phyloP scores from a whole-genome alignment of 345 rosid genomes.

The Passiflora organensis region DNA sequence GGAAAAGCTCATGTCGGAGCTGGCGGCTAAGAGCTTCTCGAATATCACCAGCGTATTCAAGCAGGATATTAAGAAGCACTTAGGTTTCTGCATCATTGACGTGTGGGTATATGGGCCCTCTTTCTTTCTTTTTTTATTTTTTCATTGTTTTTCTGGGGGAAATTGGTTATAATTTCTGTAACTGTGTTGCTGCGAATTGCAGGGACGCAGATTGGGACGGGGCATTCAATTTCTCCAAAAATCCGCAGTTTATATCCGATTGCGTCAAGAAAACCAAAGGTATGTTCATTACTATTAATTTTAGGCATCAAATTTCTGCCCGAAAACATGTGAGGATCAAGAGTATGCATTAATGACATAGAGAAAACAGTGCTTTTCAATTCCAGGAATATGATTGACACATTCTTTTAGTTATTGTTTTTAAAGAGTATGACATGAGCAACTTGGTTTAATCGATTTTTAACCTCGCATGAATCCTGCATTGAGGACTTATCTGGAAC shows the following conservation, averaged over 20 bases:
- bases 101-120: slow-evolving; percentile 42
- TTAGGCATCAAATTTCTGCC: too few species aligned
- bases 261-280: slow-evolving; percentile 66
- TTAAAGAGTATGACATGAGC: too few species aligned
- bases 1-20: slow-evolving; percentile 36
- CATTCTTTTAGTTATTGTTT: too few species aligned
- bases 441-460: too few species aligned
- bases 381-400: too few species aligned
- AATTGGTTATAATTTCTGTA: too few species aligned
- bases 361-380: too few species aligned
- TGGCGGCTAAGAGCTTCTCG: slow-evolving; percentile 39
- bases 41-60: slow-evolving; percentile 57
- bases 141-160: too few species aligned
- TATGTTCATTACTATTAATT: not conserved
- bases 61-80: slow-evolving; percentile 47
- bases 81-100: slow-evolving; percentile 85
- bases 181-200: slow-evolving; percentile 12
- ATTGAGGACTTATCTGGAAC: too few species aligned
- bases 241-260: slow-evolving; percentile 45
- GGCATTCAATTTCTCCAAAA: slow-evolving; percentile 78
- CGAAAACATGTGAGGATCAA: too few species aligned
- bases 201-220: slow-evolving; percentile 79
- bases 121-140: not conserved
- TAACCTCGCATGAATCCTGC: too few species aligned
- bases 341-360: too few species aligned